Percentiles rank a stretch among this genome's conserved stretches.
phyloP scores from a whole-genome alignment of 169 alveolate genomes.

The Cystoisospora suis region DNA sequence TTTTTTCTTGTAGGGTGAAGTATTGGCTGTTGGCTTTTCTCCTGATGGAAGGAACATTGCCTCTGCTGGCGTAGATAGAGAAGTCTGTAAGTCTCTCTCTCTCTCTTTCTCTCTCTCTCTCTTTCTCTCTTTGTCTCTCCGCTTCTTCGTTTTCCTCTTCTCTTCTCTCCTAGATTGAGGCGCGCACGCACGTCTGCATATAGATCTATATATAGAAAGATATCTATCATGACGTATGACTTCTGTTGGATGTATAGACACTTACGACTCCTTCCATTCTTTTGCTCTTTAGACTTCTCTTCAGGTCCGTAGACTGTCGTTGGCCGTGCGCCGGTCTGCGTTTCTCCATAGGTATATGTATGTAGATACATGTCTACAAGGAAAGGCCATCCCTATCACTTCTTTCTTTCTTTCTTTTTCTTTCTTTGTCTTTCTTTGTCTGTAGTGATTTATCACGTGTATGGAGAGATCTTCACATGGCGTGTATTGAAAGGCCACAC shows the following conservation, averaged over 20 bases:
- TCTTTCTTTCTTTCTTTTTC: background rate
- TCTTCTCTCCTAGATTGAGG: background rate
- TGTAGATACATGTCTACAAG: background rate
- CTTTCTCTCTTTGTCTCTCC: background rate
- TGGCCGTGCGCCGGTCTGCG: background rate
- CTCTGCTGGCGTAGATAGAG: constrained; percentile 81
- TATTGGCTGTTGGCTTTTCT: constrained; percentile 80
- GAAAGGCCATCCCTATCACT: background rate
- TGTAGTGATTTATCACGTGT: constrained; percentile 76
- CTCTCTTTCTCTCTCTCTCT: background rate
- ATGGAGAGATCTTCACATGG: constrained; percentile 83
- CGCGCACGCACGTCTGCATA: background rate
- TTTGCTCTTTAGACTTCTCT: background rate
- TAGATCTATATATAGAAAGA: too few species aligned
- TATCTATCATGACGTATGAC: background rate
- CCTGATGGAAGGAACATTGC: constrained; percentile 84
- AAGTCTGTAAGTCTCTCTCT: constrained; percentile 55
- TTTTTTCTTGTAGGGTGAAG: constrained; percentile 74
- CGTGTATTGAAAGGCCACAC: constrained; percentile 85
- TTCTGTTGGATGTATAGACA: too few species aligned
- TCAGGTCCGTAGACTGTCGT: background rate
- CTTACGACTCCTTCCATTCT: background rate
- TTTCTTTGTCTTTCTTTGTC: background rate
- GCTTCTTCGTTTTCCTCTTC: background rate
- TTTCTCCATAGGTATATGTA: too few species aligned